phyloP scores from a whole-genome alignment of 108 stramenopile genomes.

The Schizochytrium sp. region DNA sequence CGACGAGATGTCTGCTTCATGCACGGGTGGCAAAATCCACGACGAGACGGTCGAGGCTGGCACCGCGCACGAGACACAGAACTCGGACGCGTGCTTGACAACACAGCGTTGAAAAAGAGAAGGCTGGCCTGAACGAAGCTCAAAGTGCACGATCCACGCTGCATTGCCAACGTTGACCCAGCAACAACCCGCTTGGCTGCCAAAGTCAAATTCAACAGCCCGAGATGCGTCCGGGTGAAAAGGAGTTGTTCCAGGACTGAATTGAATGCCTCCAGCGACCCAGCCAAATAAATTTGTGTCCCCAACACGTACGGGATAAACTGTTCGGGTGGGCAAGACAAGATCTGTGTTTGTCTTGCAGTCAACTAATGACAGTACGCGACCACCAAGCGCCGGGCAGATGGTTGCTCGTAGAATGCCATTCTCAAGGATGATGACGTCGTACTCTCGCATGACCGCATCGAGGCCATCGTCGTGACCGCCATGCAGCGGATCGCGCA shows the following conservation, averaged over 20 bases:
- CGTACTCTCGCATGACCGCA: not conserved
- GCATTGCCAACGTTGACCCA: not conserved
- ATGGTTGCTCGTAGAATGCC: not conserved
- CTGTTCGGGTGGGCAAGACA: not conserved
- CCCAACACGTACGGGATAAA: not conserved
- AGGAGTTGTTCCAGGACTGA: not conserved
- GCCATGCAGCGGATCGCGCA: no score
- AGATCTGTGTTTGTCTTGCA: not conserved
- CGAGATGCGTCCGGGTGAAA: not conserved
- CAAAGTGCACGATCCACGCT: not conserved
- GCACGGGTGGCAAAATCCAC: not conserved
- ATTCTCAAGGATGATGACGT: not conserved
- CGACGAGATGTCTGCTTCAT: no score
- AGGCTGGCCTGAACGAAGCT: not conserved
- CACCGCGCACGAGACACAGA: not conserved
- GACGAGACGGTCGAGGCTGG: not conserved
- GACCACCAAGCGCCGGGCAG: not conserved
- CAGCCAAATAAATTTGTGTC: not conserved
- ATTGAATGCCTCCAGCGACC: not conserved
- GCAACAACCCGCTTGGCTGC: not conserved
- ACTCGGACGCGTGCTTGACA: not conserved
- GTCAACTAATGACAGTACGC: not conserved
- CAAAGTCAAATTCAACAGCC: not conserved
- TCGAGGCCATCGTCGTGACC: no score
- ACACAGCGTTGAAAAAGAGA: not conserved